phyloP scores from a whole-genome alignment of 352 stramenopile genomes.

The Pythium coloratum region DNA sequence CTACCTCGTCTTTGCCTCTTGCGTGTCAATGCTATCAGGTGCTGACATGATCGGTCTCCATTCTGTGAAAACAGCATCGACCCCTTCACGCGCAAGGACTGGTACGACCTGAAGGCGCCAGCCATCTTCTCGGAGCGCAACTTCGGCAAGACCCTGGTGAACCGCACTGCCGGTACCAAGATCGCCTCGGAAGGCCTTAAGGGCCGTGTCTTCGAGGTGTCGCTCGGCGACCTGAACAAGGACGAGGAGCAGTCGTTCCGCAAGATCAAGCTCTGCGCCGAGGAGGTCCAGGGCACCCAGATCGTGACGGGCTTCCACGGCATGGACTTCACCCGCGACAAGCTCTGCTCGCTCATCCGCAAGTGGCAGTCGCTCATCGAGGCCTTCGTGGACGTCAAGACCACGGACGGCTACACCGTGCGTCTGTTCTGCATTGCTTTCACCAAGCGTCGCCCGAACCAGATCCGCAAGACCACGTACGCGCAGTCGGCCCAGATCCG shows the following conservation, averaged over 20 bases:
- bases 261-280: slow-evolving; percentile 98
- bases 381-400: slow-evolving; percentile 98
- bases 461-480: slow-evolving; percentile 99
- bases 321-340: slow-evolving; percentile 97
- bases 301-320: slow-evolving; percentile 90
- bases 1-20: no score
- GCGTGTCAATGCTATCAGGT: not conserved
- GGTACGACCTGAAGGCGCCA: slow-evolving; percentile 97
- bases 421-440: slow-evolving; percentile 99
- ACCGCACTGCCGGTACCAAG: slow-evolving; percentile 95
- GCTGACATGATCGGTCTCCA: not conserved
- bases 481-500: slow-evolving; percentile 97
- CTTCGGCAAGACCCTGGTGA: slow-evolving; percentile 99
- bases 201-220: slow-evolving; percentile 99
- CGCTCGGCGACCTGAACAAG: slow-evolving; percentile 98
- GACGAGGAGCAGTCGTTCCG: slow-evolving; percentile 97
- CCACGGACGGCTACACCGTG: slow-evolving; percentile 99
- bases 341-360: slow-evolving; percentile 99
- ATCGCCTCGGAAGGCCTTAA: slow-evolving; percentile 98
- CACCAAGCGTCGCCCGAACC: slow-evolving; percentile 98
- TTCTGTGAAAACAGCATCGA: slow-evolving; percentile 80
- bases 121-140: slow-evolving; percentile 98
- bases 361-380: slow-evolving; percentile 99
- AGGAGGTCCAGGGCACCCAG: slow-evolving; percentile 96
- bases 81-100: slow-evolving; percentile 99